A percentile compares a stretch with the other conserved stretches of the same genome.
These are phyloP conservation scores for Tuber brumale DNA, from an alignment of 495 filamentous ascomycete species.

Conservation along the genomic window DNA sequence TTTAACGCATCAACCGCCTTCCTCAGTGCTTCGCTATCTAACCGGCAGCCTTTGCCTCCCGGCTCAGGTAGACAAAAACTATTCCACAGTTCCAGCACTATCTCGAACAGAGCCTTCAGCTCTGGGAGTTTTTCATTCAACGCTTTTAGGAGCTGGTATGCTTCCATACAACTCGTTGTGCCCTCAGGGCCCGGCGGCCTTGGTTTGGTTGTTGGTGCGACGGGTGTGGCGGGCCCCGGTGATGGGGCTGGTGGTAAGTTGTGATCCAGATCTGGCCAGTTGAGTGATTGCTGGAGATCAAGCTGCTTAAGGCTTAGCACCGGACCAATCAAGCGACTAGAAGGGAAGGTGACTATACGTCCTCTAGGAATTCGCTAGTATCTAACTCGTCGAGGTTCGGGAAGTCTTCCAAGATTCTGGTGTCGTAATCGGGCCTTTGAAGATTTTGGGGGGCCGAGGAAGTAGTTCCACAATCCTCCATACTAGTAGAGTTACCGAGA, in stretches of 20 bases:
- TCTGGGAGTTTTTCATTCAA: slow-evolving; percentile 22
- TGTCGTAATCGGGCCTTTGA: background rate
- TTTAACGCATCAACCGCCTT: slow-evolving; percentile 20
- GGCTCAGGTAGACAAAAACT: slow-evolving; percentile 13
- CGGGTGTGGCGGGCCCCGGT: background rate
- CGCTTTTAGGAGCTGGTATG: slow-evolving; percentile 19
- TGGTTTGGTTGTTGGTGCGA: background rate
- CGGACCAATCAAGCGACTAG: background rate
- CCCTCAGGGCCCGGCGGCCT: background rate
- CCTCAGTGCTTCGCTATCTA: slow-evolving; percentile 22
- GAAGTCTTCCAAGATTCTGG: background rate
- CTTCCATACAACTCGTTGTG: slow-evolving; percentile 24
- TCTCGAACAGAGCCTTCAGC: slow-evolving; percentile 29
- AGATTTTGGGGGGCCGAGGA: background rate
- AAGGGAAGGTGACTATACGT: background rate
- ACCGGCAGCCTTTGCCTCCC: slow-evolving; percentile 21
- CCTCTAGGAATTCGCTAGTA: background rate
- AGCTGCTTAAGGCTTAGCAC: background rate
- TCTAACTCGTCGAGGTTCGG: background rate
- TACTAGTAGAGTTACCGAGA: background rate
- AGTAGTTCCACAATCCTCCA: background rate
- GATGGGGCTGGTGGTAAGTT: background rate
- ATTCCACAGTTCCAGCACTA: slow-evolving; percentile 28
- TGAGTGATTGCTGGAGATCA: background rate
- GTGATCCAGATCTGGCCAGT: background rate